phyloP scores from a whole-genome alignment of 768 basidiomycete genomes.

The Lactarius sp. region DNA sequence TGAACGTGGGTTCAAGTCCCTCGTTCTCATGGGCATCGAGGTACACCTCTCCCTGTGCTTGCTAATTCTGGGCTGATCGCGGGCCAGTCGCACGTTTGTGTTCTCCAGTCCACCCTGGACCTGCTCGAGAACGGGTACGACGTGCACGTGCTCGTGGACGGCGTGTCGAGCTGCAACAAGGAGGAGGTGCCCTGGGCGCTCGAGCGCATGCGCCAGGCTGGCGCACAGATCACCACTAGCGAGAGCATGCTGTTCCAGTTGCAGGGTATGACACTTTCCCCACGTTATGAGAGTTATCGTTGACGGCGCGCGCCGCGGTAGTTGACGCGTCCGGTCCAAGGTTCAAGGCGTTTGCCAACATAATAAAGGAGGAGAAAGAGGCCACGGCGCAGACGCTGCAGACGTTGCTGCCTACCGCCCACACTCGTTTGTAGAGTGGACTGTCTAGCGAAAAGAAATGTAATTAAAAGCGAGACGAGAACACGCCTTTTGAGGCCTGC shows the following conservation, averaged over 20 bases:
- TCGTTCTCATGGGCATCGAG: conserved; percentile 87
- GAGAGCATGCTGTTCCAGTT: conserved; percentile 80
- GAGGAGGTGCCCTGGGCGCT: conserved; percentile 78
- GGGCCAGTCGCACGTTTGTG: conserved; percentile 77
- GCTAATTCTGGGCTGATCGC: not conserved
- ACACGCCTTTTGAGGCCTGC: not conserved
- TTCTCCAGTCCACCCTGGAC: conserved; percentile 77
- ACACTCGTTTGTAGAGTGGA: not conserved
- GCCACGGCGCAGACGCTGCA: conserved; percentile 42
- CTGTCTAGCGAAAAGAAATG: not conserved
- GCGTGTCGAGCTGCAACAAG: conserved; percentile 74
- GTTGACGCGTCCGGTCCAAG: conserved; percentile 55
- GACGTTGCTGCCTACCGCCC: conserved; percentile 29
- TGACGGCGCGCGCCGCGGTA: conserved; percentile 28
- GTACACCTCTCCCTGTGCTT: conserved; percentile 38
- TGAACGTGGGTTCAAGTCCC: conserved; percentile 44
- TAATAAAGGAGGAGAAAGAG: conserved; percentile 77
- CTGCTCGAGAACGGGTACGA: conserved; percentile 46
- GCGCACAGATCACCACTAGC: conserved; percentile 72
- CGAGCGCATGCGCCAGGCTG: conserved; percentile 62
- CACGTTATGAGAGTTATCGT: conserved; percentile 16
- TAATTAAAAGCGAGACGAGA: not conserved
- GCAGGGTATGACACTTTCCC: conserved; percentile 43
- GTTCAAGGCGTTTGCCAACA: conserved; percentile 67
- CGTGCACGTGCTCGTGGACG: conserved; percentile 77